phyloP scores from a whole-genome alignment of 23 red algal species.

The Gracilaria domingensis region DNA sequence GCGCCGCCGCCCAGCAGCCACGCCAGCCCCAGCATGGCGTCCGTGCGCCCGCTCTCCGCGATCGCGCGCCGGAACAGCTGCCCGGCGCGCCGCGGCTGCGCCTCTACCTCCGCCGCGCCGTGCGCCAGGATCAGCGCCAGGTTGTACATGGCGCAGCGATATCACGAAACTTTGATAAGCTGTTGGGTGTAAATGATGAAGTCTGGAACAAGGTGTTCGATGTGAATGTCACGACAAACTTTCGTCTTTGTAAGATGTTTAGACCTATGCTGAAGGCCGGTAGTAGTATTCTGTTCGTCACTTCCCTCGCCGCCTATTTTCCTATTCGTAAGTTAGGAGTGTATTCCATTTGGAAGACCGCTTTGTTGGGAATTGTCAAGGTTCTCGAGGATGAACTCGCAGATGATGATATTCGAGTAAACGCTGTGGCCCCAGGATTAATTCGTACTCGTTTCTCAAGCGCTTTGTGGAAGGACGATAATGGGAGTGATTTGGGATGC shows the following conservation, averaged over 20 bases:
- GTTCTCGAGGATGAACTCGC: slow-evolving; percentile 64
- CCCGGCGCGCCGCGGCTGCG: no score
- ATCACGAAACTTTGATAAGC: slow-evolving; percentile 25
- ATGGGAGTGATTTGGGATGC: not conserved
- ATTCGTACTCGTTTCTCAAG: slow-evolving; percentile 60
- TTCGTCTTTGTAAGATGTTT: slow-evolving; percentile 33
- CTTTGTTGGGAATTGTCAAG: slow-evolving; percentile 56
- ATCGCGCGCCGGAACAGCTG: no score
- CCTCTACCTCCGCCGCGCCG: no score
- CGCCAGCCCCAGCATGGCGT: no score
- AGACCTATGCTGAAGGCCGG: slow-evolving; percentile 19
- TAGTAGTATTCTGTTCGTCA: slow-evolving; percentile 53
- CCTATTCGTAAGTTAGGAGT: slow-evolving; percentile 50
- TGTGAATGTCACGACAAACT: slow-evolving; percentile 52
- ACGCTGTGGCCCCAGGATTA: slow-evolving; percentile 73
- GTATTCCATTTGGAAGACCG: slow-evolving; percentile 79
- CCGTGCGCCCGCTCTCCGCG: no score
- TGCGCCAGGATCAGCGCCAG: no score
- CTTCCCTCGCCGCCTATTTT: slow-evolving; percentile 56
- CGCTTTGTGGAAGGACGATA: slow-evolving; percentile 44
- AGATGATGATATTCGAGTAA: slow-evolving; percentile 61
- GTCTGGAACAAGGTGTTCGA: slow-evolving; percentile 71
- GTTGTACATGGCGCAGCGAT: no score
- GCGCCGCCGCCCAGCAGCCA: no score
- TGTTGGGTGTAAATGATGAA: slow-evolving; percentile 31